Evolutionary conservation across 306 rosid species (phyloP), one percentile per base, ranked within the genome.

Genomic region (Gynostemma pentaphyllum): DNA sequence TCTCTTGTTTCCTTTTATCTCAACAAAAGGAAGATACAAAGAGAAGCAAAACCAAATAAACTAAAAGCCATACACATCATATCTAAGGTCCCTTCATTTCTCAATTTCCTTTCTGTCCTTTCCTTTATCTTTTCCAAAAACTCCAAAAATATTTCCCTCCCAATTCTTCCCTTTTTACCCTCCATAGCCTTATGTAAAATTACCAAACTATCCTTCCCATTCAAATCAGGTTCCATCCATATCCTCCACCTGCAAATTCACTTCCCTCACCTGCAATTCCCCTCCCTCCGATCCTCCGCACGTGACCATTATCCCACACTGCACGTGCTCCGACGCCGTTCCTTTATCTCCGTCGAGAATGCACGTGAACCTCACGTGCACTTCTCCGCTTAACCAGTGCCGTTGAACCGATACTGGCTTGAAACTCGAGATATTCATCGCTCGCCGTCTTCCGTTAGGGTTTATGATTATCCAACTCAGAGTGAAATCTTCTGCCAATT

Each of bases 381-480:
- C 81, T 67, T 86, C 94, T 5, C 97, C 86, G 69, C 77, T 89
- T 67, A 89, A 57, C 92, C 87, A 84, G 82, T 89, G 92, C 22
- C 81, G 71, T 64, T 71, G 63, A 60, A 87, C 83, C 11, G 76
- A 67, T 24, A 87, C 88, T 54, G 90, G 70, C 56, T 26, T 42
- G 59, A 70, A 51, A 70, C 94, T 87, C 23, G 97, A 85, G n/a
- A 89, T 45, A 70, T 86, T 83, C 80, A 78, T 68, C 50, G 95
- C 89, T 9, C 86, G 79, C 63, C 64, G 21, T 10, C n/a, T n/a
- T n/a, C 78, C 78, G 5, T 4, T 62, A 7, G 78, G 71, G 68
- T 86, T 95, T 21, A 86, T 68, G 66, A 84, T 2, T 11, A 89
- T 80, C 97, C 97, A 89, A 62, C 87, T 84, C 79, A 84, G 64